These are phyloP conservation scores for Cryptosporidium tyzzeri DNA, from an alignment of 169 alveolate genomes.

Conservation along the genomic window DNA sequence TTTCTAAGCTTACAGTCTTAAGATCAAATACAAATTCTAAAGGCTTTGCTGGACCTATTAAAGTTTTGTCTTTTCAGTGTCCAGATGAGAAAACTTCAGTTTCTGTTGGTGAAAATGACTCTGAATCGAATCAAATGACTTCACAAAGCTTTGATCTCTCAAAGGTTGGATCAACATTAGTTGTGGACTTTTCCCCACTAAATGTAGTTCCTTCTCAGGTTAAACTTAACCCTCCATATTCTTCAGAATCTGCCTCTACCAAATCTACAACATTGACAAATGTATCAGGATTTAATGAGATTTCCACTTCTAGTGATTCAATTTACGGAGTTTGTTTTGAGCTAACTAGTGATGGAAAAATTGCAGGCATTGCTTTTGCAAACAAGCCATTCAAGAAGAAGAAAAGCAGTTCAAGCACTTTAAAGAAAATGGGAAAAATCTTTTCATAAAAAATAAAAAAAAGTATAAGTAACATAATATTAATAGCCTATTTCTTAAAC, in stretches of 20 bases:
- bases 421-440: slow-evolving; percentile 1
- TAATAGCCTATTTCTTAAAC: neutral
- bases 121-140: slow-evolving; percentile 2
- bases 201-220: slow-evolving; percentile 47
- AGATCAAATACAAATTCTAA: slow-evolving; percentile 4
- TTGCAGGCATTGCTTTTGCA: slow-evolving; percentile 76
- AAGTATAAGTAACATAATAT: slow-evolving; percentile 3
- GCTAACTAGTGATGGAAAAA: slow-evolving; percentile 64
- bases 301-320: slow-evolving; percentile 43
- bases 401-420: neutral
- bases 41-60: slow-evolving; percentile 8
- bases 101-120: slow-evolving; percentile 69
- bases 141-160: slow-evolving; percentile 49
- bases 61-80: slow-evolving; percentile 29
- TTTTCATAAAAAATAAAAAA: neutral
- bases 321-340: slow-evolving; percentile 72
- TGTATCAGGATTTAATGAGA: slow-evolving; percentile 63
- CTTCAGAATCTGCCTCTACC: slow-evolving; percentile 6
- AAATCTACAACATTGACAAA: slow-evolving; percentile 9
- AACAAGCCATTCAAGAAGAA: slow-evolving; percentile 34
- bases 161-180: slow-evolving; percentile 48
- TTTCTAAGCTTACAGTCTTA: slow-evolving; percentile 39
- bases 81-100: slow-evolving; percentile 65
- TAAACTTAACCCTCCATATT: slow-evolving; percentile 58
- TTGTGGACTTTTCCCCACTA: slow-evolving; percentile 50